phyloP scores from a whole-genome alignment of 139 green algal genomes.

The Desmodesmus armatus region DNA sequence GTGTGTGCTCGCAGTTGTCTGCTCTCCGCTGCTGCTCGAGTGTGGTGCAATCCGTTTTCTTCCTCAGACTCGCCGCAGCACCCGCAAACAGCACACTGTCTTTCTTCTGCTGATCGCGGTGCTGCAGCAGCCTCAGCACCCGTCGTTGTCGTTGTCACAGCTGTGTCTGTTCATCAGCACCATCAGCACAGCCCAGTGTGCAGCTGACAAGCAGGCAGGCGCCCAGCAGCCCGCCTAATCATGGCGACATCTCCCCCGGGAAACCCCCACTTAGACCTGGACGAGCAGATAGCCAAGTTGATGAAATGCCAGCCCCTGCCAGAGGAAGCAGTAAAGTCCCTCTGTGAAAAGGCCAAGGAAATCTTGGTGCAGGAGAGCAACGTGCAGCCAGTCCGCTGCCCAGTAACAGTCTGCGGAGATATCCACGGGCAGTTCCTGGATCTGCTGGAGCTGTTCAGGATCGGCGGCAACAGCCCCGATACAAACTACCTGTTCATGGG shows the following conservation, averaged over 20 bases:
- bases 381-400: slow-evolving; percentile 94
- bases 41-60: too few species aligned
- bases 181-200: not conserved
- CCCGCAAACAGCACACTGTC: too few species aligned
- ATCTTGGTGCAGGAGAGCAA: slow-evolving; percentile 95
- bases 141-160: too few species aligned
- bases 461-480: slow-evolving; percentile 95
- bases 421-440: slow-evolving; percentile 99
- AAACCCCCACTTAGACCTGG: slow-evolving; percentile 73
- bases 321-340: slow-evolving; percentile 89
- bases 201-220: not conserved
- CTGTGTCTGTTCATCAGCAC: not conserved
- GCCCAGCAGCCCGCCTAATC: not conserved
- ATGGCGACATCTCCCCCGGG: slow-evolving; percentile 35
- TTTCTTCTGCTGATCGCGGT: not conserved
- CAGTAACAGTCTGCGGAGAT: slow-evolving; percentile 98
- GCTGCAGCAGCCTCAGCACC: too few species aligned
- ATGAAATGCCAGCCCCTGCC: slow-evolving; percentile 93
- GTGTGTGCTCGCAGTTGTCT: too few species aligned
- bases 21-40: too few species aligned
- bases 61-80: too few species aligned
- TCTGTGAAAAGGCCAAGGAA: slow-evolving; percentile 95
- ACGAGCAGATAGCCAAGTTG: slow-evolving; percentile 88
- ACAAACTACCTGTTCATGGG: slow-evolving; percentile 99
- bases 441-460: slow-evolving; percentile 95